Evolutionary conservation across 1,139 yeast species (phyloP).

Genomic region (Yamadazyma diddensiae): DNA sequence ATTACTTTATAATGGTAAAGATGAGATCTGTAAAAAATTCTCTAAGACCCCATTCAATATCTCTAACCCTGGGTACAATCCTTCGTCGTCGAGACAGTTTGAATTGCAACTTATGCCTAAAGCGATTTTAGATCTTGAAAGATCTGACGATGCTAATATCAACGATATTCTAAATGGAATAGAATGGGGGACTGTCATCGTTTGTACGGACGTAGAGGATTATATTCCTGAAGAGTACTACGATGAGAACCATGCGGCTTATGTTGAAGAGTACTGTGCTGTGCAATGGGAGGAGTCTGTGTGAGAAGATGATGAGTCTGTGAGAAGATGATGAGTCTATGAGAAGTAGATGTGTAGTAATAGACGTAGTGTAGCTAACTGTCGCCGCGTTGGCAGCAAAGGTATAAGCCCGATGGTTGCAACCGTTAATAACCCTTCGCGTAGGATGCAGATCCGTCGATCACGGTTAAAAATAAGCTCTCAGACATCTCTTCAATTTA

Average conservation of each 20-base stretch:
- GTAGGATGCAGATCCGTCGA: too few relatives aligned
- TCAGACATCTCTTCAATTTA: too few relatives aligned
- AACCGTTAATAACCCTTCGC: too few relatives aligned
- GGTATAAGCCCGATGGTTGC: not conserved
- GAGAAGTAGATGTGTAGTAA: too few relatives aligned
- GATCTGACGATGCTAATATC: constrained; percentile 23
- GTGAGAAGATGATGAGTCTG: constrained; percentile 6
- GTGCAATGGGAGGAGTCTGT: constrained; percentile 89
- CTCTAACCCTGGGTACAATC: constrained; percentile 58
- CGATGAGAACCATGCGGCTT: constrained; percentile 66
- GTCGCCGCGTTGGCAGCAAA: not conserved
- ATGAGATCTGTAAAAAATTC: constrained; percentile 47
- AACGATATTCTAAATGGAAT: constrained; percentile 65
- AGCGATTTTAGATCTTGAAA: constrained; percentile 78
- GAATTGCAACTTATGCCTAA: constrained; percentile 96
- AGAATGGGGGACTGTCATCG: constrained; percentile 96
- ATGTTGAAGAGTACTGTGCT: constrained; percentile 87
- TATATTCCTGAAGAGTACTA: constrained; percentile 54
- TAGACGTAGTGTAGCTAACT: not conserved
- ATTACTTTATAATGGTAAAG: constrained; percentile 65
- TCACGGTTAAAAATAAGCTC: too few relatives aligned
- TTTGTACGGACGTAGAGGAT: constrained; percentile 79
- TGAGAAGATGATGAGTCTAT: too few relatives aligned
- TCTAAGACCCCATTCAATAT: constrained; percentile 25
- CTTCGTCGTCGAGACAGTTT: constrained; percentile 61